Conservation (phyloP, 768 basidiomycete genomes). For the Holtermannia corniformis region DNA sequence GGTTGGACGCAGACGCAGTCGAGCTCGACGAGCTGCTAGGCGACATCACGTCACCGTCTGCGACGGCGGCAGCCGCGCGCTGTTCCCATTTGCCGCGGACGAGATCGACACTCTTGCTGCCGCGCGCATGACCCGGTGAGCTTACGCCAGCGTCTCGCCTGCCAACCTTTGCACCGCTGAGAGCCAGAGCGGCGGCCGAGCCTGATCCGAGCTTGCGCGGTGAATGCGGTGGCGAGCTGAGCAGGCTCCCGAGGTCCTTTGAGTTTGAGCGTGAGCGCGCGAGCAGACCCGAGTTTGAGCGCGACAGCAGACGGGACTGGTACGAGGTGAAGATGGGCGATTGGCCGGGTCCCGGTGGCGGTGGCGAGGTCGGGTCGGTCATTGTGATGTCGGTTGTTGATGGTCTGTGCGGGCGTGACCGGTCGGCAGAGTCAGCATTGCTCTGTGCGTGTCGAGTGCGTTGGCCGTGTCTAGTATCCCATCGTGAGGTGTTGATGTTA, state of each 20-base stretch:
- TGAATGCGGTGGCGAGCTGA: neutral
- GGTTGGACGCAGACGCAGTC: conserved; percentile 10
- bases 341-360: neutral
- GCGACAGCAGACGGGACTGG: neutral
- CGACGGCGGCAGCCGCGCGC: conserved; percentile 10
- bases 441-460: too few relatives aligned
- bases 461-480: too few relatives aligned
- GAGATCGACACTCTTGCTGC: conserved; percentile 21
- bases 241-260: neutral
- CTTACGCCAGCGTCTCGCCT: neutral
- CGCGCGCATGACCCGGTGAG: conserved; percentile 6
- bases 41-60: neutral
- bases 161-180: neutral
- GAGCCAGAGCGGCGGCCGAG: neutral
- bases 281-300: neutral
- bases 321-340: neutral
- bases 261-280: neutral
- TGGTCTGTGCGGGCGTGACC: too few relatives aligned
- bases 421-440: too few relatives aligned
- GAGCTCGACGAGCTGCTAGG: conserved; percentile 9
- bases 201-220: neutral
- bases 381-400: neutral
- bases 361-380: conserved; percentile 1
- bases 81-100: conserved; percentile 30
- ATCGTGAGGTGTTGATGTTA: too few relatives aligned